These are phyloP conservation scores for Boletus bicolor DNA, from an alignment of 768 basidiomycete species.

Conservation along the genomic window DNA sequence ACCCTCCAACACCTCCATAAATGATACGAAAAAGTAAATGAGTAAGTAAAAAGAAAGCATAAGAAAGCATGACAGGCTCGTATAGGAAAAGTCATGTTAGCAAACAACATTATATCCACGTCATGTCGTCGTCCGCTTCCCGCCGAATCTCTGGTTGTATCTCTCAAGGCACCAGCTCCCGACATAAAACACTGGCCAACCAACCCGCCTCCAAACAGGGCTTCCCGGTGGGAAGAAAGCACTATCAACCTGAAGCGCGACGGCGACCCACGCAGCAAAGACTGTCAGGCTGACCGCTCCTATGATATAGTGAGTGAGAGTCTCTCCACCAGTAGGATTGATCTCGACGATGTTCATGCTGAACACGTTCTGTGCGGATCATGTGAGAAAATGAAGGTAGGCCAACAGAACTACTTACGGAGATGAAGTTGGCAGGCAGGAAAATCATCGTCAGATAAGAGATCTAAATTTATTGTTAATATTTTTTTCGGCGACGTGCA, in stretches of 20 bases:
- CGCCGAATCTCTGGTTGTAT: not conserved
- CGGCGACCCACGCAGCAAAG: conserved; percentile 51
- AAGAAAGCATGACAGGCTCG: not conserved
- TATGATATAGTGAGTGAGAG: conserved; percentile 39
- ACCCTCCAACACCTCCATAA: not conserved
- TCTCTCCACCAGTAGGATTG: conserved; percentile 24
- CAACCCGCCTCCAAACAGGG: conserved; percentile 14
- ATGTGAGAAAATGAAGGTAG: not conserved
- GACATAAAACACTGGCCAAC: conserved; percentile 21
- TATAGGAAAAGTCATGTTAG: not conserved
- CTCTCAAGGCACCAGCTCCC: not conserved
- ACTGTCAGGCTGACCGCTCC: conserved; percentile 46
- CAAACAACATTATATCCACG: not conserved
- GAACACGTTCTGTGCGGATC: conserved; percentile 41
- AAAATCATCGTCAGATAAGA: conserved; percentile 61
- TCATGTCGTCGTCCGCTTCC: conserved; percentile 13
- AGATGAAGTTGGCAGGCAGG: conserved; percentile 49
- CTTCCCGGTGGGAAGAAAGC: conserved; percentile 16
- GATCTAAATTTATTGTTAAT: conserved; percentile 13
- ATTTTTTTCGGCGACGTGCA: not conserved
- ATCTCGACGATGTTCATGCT: conserved; percentile 56
- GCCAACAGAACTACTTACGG: conserved; percentile 18
- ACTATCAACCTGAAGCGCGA: conserved; percentile 45
- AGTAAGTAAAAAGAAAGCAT: not conserved
- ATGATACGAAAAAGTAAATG: not conserved